A percentile compares a stretch with the other conserved stretches of the same genome.
Conservation (phyloP, 2,329 filamentous ascomycete species). For the Botrytis deweyae region DNA sequence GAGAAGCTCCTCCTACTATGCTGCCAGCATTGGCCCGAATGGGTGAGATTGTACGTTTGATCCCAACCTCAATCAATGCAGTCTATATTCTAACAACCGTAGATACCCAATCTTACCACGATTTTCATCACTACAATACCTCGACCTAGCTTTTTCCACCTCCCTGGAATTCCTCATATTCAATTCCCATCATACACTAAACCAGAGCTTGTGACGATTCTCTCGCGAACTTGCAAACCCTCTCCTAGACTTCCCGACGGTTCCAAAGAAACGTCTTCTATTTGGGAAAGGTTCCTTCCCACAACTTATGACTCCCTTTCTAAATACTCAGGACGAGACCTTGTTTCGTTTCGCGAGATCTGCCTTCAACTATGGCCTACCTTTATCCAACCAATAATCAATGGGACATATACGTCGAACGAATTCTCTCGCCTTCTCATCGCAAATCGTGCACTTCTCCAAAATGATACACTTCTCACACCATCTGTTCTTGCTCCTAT, state of each 20-base stretch:
- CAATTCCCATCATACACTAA: slow-evolving; percentile 85
- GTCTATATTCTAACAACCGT: slow-evolving; percentile 23
- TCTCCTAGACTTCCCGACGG: slow-evolving; percentile 46
- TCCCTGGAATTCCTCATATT: slow-evolving; percentile 70
- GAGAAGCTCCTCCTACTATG: slow-evolving; percentile 75
- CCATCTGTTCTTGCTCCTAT: slow-evolving; percentile 55
- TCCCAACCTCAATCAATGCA: not conserved
- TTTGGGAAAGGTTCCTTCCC: slow-evolving; percentile 78
- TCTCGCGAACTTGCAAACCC: slow-evolving; percentile 54
- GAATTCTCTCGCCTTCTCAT: slow-evolving; percentile 86
- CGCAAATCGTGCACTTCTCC: slow-evolving; percentile 65
- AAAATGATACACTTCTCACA: slow-evolving; percentile 68
- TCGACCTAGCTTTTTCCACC: slow-evolving; percentile 66
- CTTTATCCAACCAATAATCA: slow-evolving; percentile 75
- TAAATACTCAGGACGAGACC: slow-evolving; percentile 75
- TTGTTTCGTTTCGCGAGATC: slow-evolving; percentile 68
- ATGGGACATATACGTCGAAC: slow-evolving; percentile 65
- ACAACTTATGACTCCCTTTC: slow-evolving; percentile 86
- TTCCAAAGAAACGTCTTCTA: slow-evolving; percentile 57
- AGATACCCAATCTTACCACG: slow-evolving; percentile 78
- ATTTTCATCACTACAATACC: slow-evolving; percentile 76
- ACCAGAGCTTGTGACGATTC: slow-evolving; percentile 73
- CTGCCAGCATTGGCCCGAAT: slow-evolving; percentile 78
- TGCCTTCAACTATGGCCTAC: slow-evolving; percentile 78
- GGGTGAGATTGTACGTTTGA: slow-evolving; percentile 69